Base-by-base conservation (phyloP, 1,284 basidiomycete species). In the Microbotryum saponariae region DNA sequence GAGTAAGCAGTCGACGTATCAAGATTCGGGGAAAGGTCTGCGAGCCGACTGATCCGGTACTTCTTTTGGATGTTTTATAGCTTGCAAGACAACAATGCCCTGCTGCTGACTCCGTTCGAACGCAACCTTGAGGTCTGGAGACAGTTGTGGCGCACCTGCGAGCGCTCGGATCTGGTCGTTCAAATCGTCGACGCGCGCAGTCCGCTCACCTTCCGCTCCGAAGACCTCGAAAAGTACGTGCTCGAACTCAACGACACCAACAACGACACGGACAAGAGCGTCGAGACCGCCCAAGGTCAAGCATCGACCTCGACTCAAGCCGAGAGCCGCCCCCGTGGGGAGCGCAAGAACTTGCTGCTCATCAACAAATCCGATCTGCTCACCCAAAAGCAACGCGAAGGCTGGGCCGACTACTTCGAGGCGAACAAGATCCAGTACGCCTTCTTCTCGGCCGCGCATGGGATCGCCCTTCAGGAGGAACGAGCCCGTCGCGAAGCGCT, bases 311-410 rank as follows among this genome's bases (percentile, higher is more conserved):
- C 29, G 54, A 23, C 46, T 45, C 37, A 29, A 53, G 42, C 60
- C 62, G 31, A 31, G 31, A 31, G 31, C 31, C 31, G 31, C 31
- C 31, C 71, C 70, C 7, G 49, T 8, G 86, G 86, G 12, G 76
- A 77, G 73, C 80, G 93, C 71, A 83, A 80, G 73, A 89, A 82
- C 71, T 77, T 98, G 70, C 77, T 99, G 48, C 81, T 98, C 59
- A 89, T 98, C 76, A 99, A 99, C 77, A 98, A 99, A 77, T 85
- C 94, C 4, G 96, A 99, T 79, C 77, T 99, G 55, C 78, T 99
- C 66, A 96, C 91, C 18, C 80, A 82, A 8, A 82, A 85, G 61
- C 96, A 98, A 78, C 83, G 86, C 65, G 78, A 78, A 57, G 74
- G 78, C 59, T 99, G 96, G 96, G 94, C 94, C 31, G 86, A 93